Evolutionary conservation across 805 yeast genomes (phyloP).

Genomic region (Cyberlindnera mycetangii): DNA sequence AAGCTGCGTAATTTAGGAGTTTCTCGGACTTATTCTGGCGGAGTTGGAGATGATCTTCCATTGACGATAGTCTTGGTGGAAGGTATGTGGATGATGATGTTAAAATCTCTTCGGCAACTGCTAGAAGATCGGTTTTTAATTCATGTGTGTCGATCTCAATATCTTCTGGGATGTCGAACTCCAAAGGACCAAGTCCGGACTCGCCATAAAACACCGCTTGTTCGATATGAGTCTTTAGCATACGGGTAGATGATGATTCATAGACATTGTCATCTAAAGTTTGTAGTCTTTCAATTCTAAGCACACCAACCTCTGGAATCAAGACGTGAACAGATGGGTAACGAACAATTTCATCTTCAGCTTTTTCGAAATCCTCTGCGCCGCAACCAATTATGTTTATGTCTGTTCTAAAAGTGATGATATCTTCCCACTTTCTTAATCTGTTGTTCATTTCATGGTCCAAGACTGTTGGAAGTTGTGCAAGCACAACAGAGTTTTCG

Average conservation of each 20-base stretch:
- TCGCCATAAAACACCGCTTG: slow-evolving; percentile 74
- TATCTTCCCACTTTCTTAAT: slow-evolving; percentile 77
- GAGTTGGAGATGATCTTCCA: slow-evolving; percentile 47
- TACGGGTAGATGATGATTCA: slow-evolving; percentile 32
- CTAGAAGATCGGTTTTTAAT: slow-evolving; percentile 48
- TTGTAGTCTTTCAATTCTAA: slow-evolving; percentile 50
- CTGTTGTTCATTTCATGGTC: slow-evolving; percentile 33
- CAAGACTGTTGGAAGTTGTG: slow-evolving; percentile 49
- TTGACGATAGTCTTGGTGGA: slow-evolving; percentile 49
- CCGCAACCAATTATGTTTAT: slow-evolving; percentile 60
- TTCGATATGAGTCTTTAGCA: slow-evolving; percentile 67
- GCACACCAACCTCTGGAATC: slow-evolving; percentile 57
- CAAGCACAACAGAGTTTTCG: slow-evolving; percentile 58
- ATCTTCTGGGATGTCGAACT: slow-evolving; percentile 43
- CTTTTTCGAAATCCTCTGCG: slow-evolving; percentile 37
- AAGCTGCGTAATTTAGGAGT: slow-evolving; percentile 42
- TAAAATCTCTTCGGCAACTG: slow-evolving; percentile 55
- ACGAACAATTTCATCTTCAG: slow-evolving; percentile 24
- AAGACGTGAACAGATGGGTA: slow-evolving; percentile 48
- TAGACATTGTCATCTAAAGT: slow-evolving; percentile 19
- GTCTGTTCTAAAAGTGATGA: slow-evolving; percentile 52
- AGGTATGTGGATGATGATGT: slow-evolving; percentile 53
- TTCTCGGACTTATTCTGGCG: slow-evolving; percentile 44
- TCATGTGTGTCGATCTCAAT: slow-evolving; percentile 43
- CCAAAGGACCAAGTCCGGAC: slow-evolving; percentile 42